Conservation (phyloP, 805 yeast genomes). For the Danielozyma ontarioensis region DNA sequence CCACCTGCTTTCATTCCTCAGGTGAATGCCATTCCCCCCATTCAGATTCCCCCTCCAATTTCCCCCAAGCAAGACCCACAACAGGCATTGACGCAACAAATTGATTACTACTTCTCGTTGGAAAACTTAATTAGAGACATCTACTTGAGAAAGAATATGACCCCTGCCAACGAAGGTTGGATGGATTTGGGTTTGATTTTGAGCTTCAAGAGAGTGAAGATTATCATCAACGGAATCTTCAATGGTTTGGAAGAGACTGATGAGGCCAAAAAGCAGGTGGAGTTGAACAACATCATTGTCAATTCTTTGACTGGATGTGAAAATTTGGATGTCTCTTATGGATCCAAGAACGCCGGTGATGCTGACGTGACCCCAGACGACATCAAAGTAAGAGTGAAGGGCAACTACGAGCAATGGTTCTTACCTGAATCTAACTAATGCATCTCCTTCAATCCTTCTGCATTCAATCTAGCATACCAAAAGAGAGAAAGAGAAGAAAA, state of each 20-base stretch:
- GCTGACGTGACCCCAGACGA: slow-evolving; percentile 42
- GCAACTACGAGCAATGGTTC: slow-evolving; percentile 64
- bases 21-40: slow-evolving; percentile 10
- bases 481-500: no score
- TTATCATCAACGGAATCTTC: slow-evolving; percentile 38
- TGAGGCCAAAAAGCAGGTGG: slow-evolving; percentile 12
- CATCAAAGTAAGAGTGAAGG: slow-evolving; percentile 55
- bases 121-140: slow-evolving; percentile 85
- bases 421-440: slow-evolving; percentile 46
- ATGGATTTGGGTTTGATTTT: slow-evolving; percentile 59
- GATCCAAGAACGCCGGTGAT: slow-evolving; percentile 20
- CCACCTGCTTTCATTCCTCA: not conserved
- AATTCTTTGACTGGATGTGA: slow-evolving; percentile 52
- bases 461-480: no score
- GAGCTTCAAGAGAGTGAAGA: slow-evolving; percentile 70
- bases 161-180: slow-evolving; percentile 57
- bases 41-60: slow-evolving; percentile 41
- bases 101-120: slow-evolving; percentile 85
- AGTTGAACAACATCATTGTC: slow-evolving; percentile 32
- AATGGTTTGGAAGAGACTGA: slow-evolving; percentile 23
- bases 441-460: no score
- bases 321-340: slow-evolving; percentile 44
- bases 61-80: slow-evolving; percentile 43
- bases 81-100: slow-evolving; percentile 50
- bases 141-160: slow-evolving; percentile 76